A percentile compares a stretch with the other conserved stretches of the same genome.
phyloP scores from a whole-genome alignment of 148 eudicot genomes.

The Fagopyrum tataricum region DNA sequence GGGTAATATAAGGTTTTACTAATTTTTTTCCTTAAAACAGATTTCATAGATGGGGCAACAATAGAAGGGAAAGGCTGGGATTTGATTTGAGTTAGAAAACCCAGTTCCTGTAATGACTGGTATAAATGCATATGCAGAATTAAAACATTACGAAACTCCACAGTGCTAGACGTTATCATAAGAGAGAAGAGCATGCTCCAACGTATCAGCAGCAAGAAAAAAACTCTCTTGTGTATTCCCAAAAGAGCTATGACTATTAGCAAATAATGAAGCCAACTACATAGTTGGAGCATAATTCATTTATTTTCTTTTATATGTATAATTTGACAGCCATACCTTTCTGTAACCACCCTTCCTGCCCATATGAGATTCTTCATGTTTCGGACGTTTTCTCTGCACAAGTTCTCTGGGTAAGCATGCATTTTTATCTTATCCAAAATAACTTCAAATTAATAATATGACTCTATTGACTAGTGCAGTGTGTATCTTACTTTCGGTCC shows the following conservation, averaged over 20 bases:
- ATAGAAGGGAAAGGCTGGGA: neutral
- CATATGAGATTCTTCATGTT: constrained; percentile 7
- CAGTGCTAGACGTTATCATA: neutral
- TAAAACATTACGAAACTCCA: neutral
- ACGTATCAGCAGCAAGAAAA: neutral
- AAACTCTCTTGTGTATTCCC: neutral
- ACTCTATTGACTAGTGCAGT: neutral
- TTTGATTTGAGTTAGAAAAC: neutral
- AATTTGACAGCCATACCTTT: constrained; percentile 5
- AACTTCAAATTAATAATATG: neutral
- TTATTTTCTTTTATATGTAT: neutral
- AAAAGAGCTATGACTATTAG: neutral
- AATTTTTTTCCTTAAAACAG: neutral
- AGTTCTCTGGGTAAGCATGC: neutral
- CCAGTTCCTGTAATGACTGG: neutral
- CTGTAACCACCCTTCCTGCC: constrained; percentile 10
- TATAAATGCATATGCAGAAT: neutral
- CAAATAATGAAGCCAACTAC: neutral
- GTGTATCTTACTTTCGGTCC: neutral
- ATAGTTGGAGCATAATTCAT: neutral
- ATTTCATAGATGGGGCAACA: neutral
- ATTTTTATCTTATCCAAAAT: neutral
- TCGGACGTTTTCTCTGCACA: constrained; percentile 11
- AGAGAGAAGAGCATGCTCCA: neutral
- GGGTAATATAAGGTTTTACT: neutral